Conservation (phyloP, 106 monocot genomes). For the Iris macrosiphon region DNA sequence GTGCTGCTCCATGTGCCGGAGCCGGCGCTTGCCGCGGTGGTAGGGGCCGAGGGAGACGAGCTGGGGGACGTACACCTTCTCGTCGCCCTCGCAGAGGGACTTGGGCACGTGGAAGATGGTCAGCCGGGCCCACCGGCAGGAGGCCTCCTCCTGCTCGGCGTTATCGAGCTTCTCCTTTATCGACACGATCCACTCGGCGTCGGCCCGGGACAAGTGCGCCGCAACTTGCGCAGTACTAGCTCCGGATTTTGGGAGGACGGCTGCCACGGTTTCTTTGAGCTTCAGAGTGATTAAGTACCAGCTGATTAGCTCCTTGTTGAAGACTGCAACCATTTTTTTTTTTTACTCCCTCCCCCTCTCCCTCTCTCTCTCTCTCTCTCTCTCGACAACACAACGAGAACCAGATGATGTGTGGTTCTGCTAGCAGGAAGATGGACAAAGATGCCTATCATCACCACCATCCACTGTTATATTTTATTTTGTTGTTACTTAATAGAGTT, state of each 20-base stretch:
- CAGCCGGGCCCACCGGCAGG: slow-evolving; percentile 43
- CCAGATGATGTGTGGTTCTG: no score
- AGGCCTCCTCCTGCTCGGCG: slow-evolving; percentile 29
- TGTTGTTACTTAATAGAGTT: no score
- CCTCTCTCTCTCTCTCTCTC: no score
- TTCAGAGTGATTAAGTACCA: slow-evolving; percentile 77
- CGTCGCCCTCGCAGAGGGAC: slow-evolving; percentile 13
- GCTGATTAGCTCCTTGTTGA: slow-evolving; percentile 66
- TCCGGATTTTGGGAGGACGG: slow-evolving; percentile 16
- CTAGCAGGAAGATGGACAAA: no score
- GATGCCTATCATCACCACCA: no score
- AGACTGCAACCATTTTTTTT: slow-evolving; percentile 66
- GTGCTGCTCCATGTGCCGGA: slow-evolving; percentile 57
- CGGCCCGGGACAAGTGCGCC: slow-evolving; percentile 14
- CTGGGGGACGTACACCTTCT: slow-evolving; percentile 39
- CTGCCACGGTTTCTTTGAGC: slow-evolving; percentile 46
- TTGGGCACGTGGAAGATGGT: slow-evolving; percentile 6
- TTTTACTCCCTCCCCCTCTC: no score
- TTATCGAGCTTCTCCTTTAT: slow-evolving; percentile 34
- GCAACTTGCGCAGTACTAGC: slow-evolving; percentile 4
- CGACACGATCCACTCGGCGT: slow-evolving; percentile 42
- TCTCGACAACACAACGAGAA: no score
- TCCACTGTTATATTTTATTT: no score
- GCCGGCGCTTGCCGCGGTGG: slow-evolving; percentile 50
- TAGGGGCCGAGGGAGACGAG: slow-evolving; percentile 51